phyloP scores from a whole-genome alignment of 345 rosid genomes.

The Sapria himalayana region DNA sequence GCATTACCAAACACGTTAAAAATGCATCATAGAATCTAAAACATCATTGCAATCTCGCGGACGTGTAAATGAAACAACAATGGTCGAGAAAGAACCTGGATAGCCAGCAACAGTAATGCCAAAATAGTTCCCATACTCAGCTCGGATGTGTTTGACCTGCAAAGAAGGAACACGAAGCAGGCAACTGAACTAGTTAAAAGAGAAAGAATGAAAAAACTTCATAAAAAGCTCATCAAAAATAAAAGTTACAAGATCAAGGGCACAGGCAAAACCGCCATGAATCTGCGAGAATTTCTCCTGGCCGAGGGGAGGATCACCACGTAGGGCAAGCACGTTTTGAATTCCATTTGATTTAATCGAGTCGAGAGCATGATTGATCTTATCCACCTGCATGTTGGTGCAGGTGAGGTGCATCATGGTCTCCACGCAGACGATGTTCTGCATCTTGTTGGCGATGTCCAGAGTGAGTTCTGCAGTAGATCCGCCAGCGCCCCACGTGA shows the following conservation, averaged over 20 bases:
- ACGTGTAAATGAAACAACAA: neutral
- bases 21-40: neutral
- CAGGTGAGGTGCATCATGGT: conserved; percentile 99
- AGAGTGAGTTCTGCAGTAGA: conserved; percentile 91
- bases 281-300: conserved; percentile 93
- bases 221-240: neutral
- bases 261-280: conserved; percentile 87
- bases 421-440: conserved; percentile 90
- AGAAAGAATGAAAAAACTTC: neutral
- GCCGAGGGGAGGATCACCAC: conserved; percentile 98
- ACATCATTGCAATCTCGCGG: conserved; percentile 4
- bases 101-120: conserved; percentile 98
- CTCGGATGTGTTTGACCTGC: conserved; percentile 62
- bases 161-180: neutral
- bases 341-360: conserved; percentile 76
- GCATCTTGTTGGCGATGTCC: conserved; percentile 89
- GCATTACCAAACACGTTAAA: neutral
- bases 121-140: conserved; percentile 65
- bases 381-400: conserved; percentile 89
- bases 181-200: too few species aligned
- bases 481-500: conserved; percentile 99
- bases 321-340: conserved; percentile 92
- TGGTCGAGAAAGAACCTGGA: conserved; percentile 32
- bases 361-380: conserved; percentile 76
- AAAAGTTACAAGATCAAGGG: conserved; percentile 52